Evolutionary conservation across 768 basidiomycete genomes (phyloP), one percentile per base, ranked within the genome.

Genomic region (Auricularia cornea): DNA sequence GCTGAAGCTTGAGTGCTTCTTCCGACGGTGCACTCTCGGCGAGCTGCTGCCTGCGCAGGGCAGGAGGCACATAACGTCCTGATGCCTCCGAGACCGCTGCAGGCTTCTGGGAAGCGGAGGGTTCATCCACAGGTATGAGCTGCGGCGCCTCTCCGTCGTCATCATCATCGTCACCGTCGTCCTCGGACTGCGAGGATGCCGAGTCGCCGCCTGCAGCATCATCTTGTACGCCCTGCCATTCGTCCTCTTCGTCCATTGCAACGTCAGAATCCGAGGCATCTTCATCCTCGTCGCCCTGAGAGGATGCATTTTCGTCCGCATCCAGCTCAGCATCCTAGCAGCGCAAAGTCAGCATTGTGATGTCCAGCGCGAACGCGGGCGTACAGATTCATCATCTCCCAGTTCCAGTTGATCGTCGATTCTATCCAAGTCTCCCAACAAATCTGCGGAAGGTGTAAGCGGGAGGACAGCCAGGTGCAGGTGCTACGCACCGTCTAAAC

Each of bases 21-120:
- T 81, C 79, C 2, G 75, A 70, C 69, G 62, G 68, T 70, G 65
- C 69, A 29, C 76, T 69, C 18, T 73, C 74, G 41, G 79, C 78
- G 2, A 80, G 76, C n/a, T 72, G 68, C 23, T 72, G 65, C 44
- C 81, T 80, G 33, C 92, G 83, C 2, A 93, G 75, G 68, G 90
- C 86, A 1, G 94, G 93, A 0, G 94, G 93, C n/a, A 94, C 73
- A 70, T 96, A 97, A 29, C 81, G 79, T 4, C 44, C 44, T 48
- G 10, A 20, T 6, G 20, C 44, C 23, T 18, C 6, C 12, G 44
- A 18, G 20, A 18, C 44, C 10, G 44, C 20, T 48, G 44, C 10
- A 18, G 44, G 16, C 5, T 48, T 18, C 44, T 16, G 20, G 6
- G 6, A 18, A n/a, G n/a, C n/a, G n/a, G n/a, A n/a, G n/a, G n/a